Percentiles rank a stretch among this genome's conserved stretches.
These are phyloP conservation scores for Mallotus repandus DNA, from an alignment of 441 rosid genomes.

Conservation along the genomic window DNA sequence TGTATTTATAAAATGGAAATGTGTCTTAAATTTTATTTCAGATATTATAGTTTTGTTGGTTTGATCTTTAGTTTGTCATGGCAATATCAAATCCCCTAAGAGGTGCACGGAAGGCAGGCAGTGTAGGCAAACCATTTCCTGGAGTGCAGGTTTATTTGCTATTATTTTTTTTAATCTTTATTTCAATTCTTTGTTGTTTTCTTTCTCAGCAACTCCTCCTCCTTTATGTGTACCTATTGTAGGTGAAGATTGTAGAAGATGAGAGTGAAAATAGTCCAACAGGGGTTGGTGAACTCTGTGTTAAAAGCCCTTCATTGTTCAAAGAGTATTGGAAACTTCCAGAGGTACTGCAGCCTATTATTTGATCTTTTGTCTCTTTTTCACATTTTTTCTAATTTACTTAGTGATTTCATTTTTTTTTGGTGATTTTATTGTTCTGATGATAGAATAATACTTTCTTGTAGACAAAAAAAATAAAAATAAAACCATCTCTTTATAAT, in stretches of 20 bases:
- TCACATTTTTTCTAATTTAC: neutral
- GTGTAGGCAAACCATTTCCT: conserved; percentile 95
- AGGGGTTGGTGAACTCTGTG: conserved; percentile 83
- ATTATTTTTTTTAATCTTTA: neutral
- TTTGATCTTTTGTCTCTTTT: conserved; percentile 1
- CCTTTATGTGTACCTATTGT: conserved; percentile 10
- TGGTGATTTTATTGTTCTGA: neutral
- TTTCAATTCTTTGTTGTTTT: neutral
- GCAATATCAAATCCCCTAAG: conserved; percentile 86
- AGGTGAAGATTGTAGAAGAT: conserved; percentile 76
- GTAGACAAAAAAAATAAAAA: too few relatives aligned
- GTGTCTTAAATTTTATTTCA: conserved; percentile 6
- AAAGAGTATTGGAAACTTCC: conserved; percentile 98
- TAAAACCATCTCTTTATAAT: too few relatives aligned
- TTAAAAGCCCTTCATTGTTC: conserved; percentile 91
- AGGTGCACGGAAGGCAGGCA: conserved; percentile 80
- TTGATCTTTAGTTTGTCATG: conserved; percentile 73
- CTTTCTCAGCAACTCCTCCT: conserved; percentile 19
- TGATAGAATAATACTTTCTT: neutral
- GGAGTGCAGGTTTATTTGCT: conserved; percentile 79
- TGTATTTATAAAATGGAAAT: conserved; percentile 20
- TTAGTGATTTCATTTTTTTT: neutral
- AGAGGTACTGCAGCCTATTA: conserved; percentile 41
- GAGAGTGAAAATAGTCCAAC: conserved; percentile 42
- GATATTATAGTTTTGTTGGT: conserved; percentile 11